Evolutionary conservation across 805 yeast genomes (phyloP).

Genomic region (Wickerhamiella cacticola): DNA sequence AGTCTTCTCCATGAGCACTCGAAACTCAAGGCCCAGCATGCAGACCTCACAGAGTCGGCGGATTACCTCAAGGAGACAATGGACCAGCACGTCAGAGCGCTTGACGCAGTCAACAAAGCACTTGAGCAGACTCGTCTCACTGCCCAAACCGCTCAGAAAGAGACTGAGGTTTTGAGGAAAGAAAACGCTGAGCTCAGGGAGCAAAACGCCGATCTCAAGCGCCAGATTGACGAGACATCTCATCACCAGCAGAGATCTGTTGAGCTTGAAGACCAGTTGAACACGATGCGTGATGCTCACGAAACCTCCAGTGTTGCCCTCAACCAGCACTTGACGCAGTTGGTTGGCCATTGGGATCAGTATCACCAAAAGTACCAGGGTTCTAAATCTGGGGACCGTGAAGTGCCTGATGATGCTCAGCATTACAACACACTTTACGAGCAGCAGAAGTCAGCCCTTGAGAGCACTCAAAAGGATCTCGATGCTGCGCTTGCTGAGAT

Average conservation of each 20-base stretch:
- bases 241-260: constrained; percentile 15
- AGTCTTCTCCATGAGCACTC: constrained; percentile 17
- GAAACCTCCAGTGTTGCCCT: constrained; percentile 9
- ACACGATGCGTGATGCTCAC: constrained; percentile 5
- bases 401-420: background rate
- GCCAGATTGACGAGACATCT: constrained; percentile 16
- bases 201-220: constrained; percentile 17
- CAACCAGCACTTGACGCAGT: constrained; percentile 13
- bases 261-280: background rate
- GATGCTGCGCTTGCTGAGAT: constrained; percentile 23
- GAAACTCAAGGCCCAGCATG: constrained; percentile 12
- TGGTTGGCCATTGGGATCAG: constrained; percentile 16
- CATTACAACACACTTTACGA: constrained; percentile 21
- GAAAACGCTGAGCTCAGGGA: constrained; percentile 20
- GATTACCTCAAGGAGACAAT: constrained; percentile 16
- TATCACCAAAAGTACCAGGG: constrained; percentile 7
- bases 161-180: constrained; percentile 11
- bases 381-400: background rate
- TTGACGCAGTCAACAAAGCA: constrained; percentile 19
- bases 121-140: constrained; percentile 16
- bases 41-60: constrained; percentile 14
- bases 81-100: constrained; percentile 19
- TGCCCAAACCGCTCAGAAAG: constrained; percentile 13
- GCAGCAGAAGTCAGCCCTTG: constrained; percentile 25
- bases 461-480: constrained; percentile 26